These are phyloP conservation scores for Globomyces pollinis-pini DNA, from an alignment of 192 early-diverging fungal genomes.

Conservation along the genomic window DNA sequence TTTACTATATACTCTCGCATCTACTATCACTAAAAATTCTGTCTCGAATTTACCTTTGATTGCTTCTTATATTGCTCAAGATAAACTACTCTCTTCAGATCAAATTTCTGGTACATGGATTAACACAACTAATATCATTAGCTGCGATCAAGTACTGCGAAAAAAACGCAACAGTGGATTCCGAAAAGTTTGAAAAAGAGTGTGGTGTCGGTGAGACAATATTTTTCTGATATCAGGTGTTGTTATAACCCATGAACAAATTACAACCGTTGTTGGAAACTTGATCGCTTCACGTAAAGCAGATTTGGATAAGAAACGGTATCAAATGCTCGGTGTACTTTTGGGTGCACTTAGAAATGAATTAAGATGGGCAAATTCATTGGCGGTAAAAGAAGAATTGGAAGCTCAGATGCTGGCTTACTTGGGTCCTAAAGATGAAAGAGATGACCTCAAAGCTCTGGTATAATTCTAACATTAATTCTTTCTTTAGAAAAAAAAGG, in stretches of 20 bases:
- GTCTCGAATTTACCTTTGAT: conserved; percentile 69
- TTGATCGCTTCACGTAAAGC: conserved; percentile 64
- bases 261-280: conserved; percentile 51
- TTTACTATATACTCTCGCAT: conserved; percentile 80
- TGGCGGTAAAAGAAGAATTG: conserved; percentile 77
- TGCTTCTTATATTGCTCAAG: conserved; percentile 64
- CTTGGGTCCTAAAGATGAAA: conserved; percentile 98
- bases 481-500: conserved; percentile 46
- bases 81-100: conserved; percentile 62
- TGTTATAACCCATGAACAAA: conserved; percentile 69
- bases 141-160: conserved; percentile 88
- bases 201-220: conserved; percentile 81
- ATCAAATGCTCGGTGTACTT: conserved; percentile 69
- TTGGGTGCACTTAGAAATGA: conserved; percentile 61
- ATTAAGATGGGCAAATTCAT: conserved; percentile 86
- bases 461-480: conserved; percentile 24
- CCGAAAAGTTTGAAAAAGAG: conserved; percentile 66
- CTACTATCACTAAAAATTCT: conserved; percentile 73
- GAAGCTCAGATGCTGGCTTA: conserved; percentile 74
- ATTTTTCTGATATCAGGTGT: conserved; percentile 52
- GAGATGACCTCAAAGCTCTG: conserved; percentile 63
- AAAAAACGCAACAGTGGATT: conserved; percentile 38
- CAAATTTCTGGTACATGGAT: conserved; percentile 71
- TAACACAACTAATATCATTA: conserved; percentile 16
- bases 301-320: conserved; percentile 73